These are phyloP conservation scores for Cardiospermum halicacabum DNA, from an alignment of 345 rosid genomes.

Conservation along the genomic window DNA sequence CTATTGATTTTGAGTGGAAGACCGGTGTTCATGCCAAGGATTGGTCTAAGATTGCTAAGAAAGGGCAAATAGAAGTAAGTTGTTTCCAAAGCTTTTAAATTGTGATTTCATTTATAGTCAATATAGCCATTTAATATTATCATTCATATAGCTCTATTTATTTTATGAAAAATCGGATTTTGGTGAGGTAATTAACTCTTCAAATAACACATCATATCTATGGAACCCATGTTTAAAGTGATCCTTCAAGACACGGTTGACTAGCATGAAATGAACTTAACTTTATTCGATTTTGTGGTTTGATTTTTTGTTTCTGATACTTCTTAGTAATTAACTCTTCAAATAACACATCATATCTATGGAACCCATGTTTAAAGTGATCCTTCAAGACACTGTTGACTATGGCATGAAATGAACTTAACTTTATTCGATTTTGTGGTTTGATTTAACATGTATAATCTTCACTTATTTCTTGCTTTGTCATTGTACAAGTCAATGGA, in stretches of 20 bases:
- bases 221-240: neutral
- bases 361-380: neutral
- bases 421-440: neutral
- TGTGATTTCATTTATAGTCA: neutral
- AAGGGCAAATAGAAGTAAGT: slow-evolving; percentile 63
- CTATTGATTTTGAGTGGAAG: slow-evolving; percentile 74
- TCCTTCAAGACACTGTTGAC: neutral
- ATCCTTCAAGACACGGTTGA: neutral
- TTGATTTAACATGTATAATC: neutral
- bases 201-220: neutral
- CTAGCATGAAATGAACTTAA: neutral
- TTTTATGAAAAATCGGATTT: neutral
- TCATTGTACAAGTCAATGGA: slow-evolving; percentile 46
- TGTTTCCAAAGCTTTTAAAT: neutral
- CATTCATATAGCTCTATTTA: neutral
- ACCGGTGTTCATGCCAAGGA: slow-evolving; percentile 75
- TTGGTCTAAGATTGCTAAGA: slow-evolving; percentile 69
- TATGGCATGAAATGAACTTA: neutral
- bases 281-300: no score
- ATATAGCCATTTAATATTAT: neutral
- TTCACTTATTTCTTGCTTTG: slow-evolving; percentile 6
- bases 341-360: neutral
- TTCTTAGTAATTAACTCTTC: no score
- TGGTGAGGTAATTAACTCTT: no score
- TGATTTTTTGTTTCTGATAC: no score